phyloP scores from a whole-genome alignment of 768 basidiomycete species.

The Ephemerocybe angulata region DNA sequence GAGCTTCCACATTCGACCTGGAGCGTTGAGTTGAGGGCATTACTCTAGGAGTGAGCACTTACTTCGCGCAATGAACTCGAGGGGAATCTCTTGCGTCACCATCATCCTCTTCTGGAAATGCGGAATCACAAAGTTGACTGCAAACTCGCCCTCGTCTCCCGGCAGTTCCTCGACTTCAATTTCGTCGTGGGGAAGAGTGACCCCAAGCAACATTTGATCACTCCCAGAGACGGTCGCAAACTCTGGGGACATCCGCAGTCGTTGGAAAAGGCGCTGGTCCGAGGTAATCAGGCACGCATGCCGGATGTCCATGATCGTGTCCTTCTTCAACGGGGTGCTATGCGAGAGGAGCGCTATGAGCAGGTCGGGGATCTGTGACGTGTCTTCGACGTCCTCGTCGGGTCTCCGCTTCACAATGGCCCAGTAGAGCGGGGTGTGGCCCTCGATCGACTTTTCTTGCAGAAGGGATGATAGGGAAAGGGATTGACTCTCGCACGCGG shows the following conservation, averaged over 20 bases:
- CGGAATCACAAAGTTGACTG: constrained; percentile 45
- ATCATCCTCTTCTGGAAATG: constrained; percentile 74
- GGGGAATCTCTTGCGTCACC: constrained; percentile 45
- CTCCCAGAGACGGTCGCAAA: constrained; percentile 50
- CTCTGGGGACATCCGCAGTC: constrained; percentile 48
- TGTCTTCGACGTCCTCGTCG: constrained; percentile 30
- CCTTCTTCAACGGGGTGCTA: constrained; percentile 40
- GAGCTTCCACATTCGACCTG: constrained; percentile 59
- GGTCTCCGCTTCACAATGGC: constrained; percentile 58
- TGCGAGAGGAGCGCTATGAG: constrained; percentile 49
- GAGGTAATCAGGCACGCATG: constrained; percentile 63
- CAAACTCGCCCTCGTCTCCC: constrained; percentile 52
- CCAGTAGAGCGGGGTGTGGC: constrained; percentile 70
- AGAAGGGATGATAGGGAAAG: constrained; percentile 52
- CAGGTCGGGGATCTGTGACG: constrained; percentile 35
- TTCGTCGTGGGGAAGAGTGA: constrained; percentile 44
- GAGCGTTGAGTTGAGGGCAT: neutral
- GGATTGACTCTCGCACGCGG: constrained; percentile 49
- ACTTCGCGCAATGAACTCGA: constrained; percentile 67
- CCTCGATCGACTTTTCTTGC: constrained; percentile 62
- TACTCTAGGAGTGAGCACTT: constrained; percentile 10
- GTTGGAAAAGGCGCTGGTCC: constrained; percentile 59
- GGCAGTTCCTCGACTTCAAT: constrained; percentile 51
- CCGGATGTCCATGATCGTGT: constrained; percentile 57
- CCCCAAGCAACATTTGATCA: constrained; percentile 51